phyloP scores from a whole-genome alignment of 495 filamentous ascomycete species.

The Aspergillus funiculosus region DNA sequence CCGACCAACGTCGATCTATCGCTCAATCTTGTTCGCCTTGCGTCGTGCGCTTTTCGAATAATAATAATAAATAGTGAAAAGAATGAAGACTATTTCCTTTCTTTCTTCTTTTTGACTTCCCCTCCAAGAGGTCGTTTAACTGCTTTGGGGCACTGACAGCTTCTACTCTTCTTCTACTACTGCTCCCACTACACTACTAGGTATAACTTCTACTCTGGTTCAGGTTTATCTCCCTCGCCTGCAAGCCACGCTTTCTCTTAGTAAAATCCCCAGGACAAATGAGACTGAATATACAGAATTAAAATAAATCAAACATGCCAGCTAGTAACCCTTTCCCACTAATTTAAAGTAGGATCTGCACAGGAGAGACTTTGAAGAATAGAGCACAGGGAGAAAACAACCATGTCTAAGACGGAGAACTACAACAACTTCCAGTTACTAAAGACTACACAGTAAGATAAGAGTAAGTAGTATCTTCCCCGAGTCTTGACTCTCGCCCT shows the following conservation, averaged over 20 bases:
- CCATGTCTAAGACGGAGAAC: no score
- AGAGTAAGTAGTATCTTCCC: neutral
- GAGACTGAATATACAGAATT: no score
- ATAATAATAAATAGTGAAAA: neutral
- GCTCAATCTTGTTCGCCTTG: constrained; percentile 32
- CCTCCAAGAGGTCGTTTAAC: constrained; percentile 12
- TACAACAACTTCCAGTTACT: no score
- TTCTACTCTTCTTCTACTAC: constrained; percentile 19
- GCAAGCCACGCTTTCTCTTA: constrained; percentile 30
- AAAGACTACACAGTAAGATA: no score
- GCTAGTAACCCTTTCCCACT: no score
- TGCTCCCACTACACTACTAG: no score
- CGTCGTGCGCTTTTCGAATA: constrained; percentile 18
- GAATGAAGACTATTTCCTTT: constrained; percentile 12
- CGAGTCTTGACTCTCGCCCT: neutral
- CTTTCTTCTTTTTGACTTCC: constrained; percentile 1
- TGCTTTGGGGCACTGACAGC: constrained; percentile 27
- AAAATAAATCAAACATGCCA: no score
- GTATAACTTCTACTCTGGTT: no score
- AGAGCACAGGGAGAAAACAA: no score
- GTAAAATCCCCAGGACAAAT: constrained; percentile 5
- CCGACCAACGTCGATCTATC: constrained; percentile 41
- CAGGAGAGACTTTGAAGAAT: no score
- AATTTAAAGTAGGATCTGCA: no score
- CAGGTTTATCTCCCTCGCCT: no score